phyloP scores from a whole-genome alignment of 2,329 filamentous ascomycete genomes.

The Tolypocladium pustulatum region DNA sequence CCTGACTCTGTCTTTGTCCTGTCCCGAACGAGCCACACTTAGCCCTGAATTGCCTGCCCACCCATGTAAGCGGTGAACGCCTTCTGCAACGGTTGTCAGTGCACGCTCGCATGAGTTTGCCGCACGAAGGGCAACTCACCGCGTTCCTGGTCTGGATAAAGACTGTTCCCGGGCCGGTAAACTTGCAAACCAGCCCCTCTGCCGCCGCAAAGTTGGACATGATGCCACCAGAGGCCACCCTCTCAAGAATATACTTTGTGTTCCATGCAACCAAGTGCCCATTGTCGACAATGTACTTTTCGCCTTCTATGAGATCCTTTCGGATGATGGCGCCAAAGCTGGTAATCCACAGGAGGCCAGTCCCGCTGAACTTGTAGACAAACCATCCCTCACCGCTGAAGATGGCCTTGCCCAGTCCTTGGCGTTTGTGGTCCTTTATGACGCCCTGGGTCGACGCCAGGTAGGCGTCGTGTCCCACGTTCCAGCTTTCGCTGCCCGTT shows the following conservation, averaged over 20 bases:
- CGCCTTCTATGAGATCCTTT: constrained; percentile 67
- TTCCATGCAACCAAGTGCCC: constrained; percentile 96
- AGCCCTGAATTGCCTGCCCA: constrained; percentile 29
- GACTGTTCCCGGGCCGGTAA: constrained; percentile 80
- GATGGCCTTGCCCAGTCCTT: constrained; percentile 79
- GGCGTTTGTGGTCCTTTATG: constrained; percentile 75
- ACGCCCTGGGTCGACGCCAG: constrained; percentile 81
- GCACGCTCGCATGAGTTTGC: background rate
- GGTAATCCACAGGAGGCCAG: constrained; percentile 77
- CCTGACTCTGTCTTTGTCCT: background rate
- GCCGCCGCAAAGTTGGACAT: constrained; percentile 75
- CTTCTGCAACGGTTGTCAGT: constrained; percentile 22
- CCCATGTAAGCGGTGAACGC: constrained; percentile 42
- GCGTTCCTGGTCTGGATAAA: constrained; percentile 90
- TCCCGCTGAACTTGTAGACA: constrained; percentile 75
- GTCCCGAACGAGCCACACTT: background rate
- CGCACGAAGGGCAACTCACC: constrained; percentile 27
- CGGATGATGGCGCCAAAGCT: constrained; percentile 92
- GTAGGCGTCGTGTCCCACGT: constrained; percentile 76
- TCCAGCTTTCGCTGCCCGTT: constrained; percentile 65
- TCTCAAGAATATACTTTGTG: constrained; percentile 83
- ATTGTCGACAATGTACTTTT: constrained; percentile 88
- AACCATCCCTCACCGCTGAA: constrained; percentile 91
- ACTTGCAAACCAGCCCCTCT: constrained; percentile 91
- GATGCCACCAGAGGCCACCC: constrained; percentile 81